phyloP scores from a whole-genome alignment of 169 alveolate species.

The Plasmodium vinckei region DNA sequence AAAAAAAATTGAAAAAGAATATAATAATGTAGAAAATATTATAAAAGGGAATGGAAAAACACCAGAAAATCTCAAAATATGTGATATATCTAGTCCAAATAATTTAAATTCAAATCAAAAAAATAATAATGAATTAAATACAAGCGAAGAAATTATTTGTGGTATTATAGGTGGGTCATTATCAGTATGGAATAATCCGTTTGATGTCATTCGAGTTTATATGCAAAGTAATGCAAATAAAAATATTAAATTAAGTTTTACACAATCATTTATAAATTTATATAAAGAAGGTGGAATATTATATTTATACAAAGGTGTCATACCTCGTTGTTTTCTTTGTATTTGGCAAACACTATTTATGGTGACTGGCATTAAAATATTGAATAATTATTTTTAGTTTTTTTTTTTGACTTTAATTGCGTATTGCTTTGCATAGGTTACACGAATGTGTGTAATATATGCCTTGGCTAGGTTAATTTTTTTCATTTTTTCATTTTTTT shows the following conservation, averaged over 20 bases:
- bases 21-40: not conserved
- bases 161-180: conserved; percentile 85
- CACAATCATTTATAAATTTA: conserved; percentile 46
- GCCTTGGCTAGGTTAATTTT: too few relatives aligned
- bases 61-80: not conserved
- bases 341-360: conserved; percentile 86
- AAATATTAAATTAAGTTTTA: conserved; percentile 72
- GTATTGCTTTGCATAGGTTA: too few relatives aligned
- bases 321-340: conserved; percentile 83
- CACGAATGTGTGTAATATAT: too few relatives aligned
- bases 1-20: not conserved
- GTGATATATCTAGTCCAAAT: not conserved
- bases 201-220: conserved; percentile 85
- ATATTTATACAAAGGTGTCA: conserved; percentile 80
- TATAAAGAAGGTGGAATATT: conserved; percentile 77
- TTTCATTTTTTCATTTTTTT: too few relatives aligned
- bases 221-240: conserved; percentile 85
- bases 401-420: not conserved
- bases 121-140: not conserved
- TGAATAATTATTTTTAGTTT: conserved; percentile 12
- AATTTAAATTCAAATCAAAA: not conserved
- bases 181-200: conserved; percentile 87
- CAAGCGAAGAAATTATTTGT: conserved; percentile 69
- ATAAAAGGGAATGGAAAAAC: not conserved
- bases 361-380: conserved; percentile 84